Evolutionary conservation across 2,329 filamentous ascomycete genomes (phyloP), one percentile per base, ranked within the genome.

Genomic region (Tolypocladium ovalisporum): DNA sequence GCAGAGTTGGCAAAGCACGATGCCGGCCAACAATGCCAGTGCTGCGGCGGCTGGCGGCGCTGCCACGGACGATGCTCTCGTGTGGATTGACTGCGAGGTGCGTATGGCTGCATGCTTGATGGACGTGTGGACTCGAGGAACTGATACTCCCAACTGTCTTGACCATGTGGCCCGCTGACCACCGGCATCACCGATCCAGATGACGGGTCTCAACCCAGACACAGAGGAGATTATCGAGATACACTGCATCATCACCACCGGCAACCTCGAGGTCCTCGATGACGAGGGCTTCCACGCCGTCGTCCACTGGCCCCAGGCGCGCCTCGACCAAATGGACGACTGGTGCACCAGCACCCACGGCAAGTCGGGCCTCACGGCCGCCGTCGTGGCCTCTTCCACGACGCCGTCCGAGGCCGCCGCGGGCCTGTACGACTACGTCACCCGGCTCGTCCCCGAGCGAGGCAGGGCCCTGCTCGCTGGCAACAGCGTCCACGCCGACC

Each of bases 401-500:
- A 90, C 87, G 2, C 79, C 89, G 1, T 80, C 87, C 60, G 74
- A 85, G 67, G 93, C 92, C 0, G 88, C 92, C 8, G 75, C 81
- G 8, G 81, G 79, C 17, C 79, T 99, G 39, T 81, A 97, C 39
- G 77, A 79, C 27, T 97, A 97, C 72, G 86, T 99, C 64, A 80
- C 86, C 64, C 79, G 76, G 60, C 79, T 86, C 67, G 81, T 94
- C 7, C 89, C 90, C 0, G 75, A 86, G 59, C 76, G 78, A 10
- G 79, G 84, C 53, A 81, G 73, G 37, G 93, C 84, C 1, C 72
- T 97, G 58, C 78, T 99, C 44, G 92, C 94, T 0, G 94, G 94
- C 2, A 99, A 96, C 73, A 94, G 87, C 58, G 89, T 99, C 32
- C 93, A 99, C 69, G 90, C 88, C 4, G 94, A 99, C 72, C 84